A percentile compares a stretch with the other conserved stretches of the same genome.
Conservation (phyloP, 2,329 filamentous ascomycete genomes). For the Thermothelomyces thermophilus region DNA sequence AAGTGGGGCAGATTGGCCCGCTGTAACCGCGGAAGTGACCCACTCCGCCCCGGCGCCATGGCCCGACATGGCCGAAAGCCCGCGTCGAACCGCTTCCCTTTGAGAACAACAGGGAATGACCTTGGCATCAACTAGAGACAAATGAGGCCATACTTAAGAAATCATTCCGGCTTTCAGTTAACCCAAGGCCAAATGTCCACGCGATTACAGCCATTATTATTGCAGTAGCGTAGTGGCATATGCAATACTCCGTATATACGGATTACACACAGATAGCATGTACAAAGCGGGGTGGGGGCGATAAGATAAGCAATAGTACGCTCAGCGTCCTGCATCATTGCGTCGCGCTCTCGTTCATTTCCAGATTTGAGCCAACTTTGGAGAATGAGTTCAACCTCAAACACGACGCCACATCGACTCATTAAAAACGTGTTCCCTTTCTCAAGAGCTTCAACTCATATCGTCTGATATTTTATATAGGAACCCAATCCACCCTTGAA, state of each 20-base stretch:
- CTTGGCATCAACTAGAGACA: too few relatives aligned
- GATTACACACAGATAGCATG: too few relatives aligned
- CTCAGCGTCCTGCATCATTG: constrained; percentile 9
- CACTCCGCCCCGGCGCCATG: not conserved
- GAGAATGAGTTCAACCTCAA: not conserved
- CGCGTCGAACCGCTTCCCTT: not conserved
- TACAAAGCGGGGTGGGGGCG: not conserved
- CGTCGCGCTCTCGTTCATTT: not conserved
- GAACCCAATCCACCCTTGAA: too few relatives aligned
- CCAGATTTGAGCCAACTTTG: not conserved
- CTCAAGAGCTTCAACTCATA: too few relatives aligned
- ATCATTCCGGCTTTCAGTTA: too few relatives aligned
- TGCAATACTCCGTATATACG: too few relatives aligned
- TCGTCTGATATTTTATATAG: too few relatives aligned
- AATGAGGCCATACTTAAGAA: too few relatives aligned
- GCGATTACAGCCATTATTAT: too few relatives aligned
- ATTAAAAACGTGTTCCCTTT: not conserved
- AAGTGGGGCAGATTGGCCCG: not conserved
- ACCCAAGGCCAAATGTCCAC: too few relatives aligned
- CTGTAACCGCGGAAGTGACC: not conserved
- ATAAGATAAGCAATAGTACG: constrained; percentile 4
- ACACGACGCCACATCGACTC: not conserved
- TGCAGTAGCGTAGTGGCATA: not conserved
- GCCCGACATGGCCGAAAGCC: not conserved
- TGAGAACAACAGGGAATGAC: too few relatives aligned